A percentile compares a stretch with the other conserved stretches of the same genome.
phyloP scores from a whole-genome alignment of 306 rosid species.

The Vicia villosa region DNA sequence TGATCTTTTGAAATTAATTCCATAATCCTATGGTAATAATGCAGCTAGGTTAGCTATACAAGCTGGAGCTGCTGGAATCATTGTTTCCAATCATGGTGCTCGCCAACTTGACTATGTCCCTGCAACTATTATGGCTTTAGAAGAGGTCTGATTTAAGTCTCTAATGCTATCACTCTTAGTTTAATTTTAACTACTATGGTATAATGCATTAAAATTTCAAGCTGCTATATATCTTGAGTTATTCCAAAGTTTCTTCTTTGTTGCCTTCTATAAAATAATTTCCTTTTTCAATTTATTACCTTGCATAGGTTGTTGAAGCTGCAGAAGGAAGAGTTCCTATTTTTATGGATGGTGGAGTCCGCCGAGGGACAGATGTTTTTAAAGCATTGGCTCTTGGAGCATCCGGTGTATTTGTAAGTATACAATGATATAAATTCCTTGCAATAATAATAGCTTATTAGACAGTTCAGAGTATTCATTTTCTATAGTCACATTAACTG shows the following conservation, averaged over 20 bases:
- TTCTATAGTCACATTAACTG: too few relatives aligned
- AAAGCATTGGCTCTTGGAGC: constrained; percentile 98
- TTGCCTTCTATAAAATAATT: not conserved
- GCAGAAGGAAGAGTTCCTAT: constrained; percentile 82
- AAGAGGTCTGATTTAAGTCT: constrained; percentile 51
- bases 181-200: not conserved
- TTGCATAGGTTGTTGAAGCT: constrained; percentile 68
- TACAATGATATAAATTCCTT: not conserved
- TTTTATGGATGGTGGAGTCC: constrained; percentile 90
- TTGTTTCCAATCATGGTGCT: constrained; percentile 95
- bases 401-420: constrained; percentile 80
- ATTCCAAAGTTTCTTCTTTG: not conserved
- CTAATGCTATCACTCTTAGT: not conserved
- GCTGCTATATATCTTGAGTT: not conserved
- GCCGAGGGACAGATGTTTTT: constrained; percentile 91
- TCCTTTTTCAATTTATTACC: not conserved
- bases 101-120: constrained; percentile 96
- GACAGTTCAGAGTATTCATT: not conserved
- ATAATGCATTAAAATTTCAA: constrained; percentile 34
- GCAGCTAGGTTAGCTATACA: constrained; percentile 80
- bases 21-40: not conserved
- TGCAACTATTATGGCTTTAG: constrained; percentile 79
- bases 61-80: constrained; percentile 79
- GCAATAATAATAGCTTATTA: not conserved
- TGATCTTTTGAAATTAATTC: constrained; percentile 10